phyloP scores from a whole-genome alignment of 345 rosid species.

The Sonneratia caseolaris region DNA sequence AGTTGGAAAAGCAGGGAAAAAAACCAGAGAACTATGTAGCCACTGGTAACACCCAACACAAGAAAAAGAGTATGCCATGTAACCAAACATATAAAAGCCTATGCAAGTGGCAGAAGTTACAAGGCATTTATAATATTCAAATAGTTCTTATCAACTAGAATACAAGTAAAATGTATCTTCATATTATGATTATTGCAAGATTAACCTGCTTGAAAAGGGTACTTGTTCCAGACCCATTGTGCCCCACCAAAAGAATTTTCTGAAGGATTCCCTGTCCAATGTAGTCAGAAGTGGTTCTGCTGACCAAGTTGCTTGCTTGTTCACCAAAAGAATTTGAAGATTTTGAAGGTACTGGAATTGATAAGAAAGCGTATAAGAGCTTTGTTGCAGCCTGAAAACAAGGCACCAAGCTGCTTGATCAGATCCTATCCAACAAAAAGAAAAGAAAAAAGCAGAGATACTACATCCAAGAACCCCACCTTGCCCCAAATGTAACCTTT shows the following conservation, averaged over 20 bases:
- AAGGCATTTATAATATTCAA: not conserved
- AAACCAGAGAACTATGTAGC: too few relatives aligned
- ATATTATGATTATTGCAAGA: conserved; percentile 4
- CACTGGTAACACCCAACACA: too few relatives aligned
- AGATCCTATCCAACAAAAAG: not conserved
- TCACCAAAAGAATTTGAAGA: conserved; percentile 53
- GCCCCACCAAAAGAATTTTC: conserved; percentile 83
- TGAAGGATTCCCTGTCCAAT: conserved; percentile 62
- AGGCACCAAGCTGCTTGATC: conserved; percentile 11
- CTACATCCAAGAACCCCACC: conserved; percentile 30
- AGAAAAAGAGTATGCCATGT: too few relatives aligned
- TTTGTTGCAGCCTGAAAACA: conserved; percentile 77
- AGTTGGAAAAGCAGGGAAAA: not conserved
- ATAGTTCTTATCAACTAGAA: not conserved
- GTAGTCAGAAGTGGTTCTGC: conserved; percentile 69
- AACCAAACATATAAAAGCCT: not conserved
- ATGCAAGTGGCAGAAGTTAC: not conserved
- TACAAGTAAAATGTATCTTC: not conserved
- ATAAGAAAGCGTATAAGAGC: conserved; percentile 81
- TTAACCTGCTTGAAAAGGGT: conserved; percentile 93
- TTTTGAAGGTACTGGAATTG: conserved; percentile 90
- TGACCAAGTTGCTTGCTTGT: conserved; percentile 32
- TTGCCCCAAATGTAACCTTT: conserved; percentile 99
- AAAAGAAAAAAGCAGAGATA: not conserved
- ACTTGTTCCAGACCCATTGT: conserved; percentile 85